Conservation (phyloP, 2,329 filamentous ascomycete species). For the Mollisia scopiformis region DNA sequence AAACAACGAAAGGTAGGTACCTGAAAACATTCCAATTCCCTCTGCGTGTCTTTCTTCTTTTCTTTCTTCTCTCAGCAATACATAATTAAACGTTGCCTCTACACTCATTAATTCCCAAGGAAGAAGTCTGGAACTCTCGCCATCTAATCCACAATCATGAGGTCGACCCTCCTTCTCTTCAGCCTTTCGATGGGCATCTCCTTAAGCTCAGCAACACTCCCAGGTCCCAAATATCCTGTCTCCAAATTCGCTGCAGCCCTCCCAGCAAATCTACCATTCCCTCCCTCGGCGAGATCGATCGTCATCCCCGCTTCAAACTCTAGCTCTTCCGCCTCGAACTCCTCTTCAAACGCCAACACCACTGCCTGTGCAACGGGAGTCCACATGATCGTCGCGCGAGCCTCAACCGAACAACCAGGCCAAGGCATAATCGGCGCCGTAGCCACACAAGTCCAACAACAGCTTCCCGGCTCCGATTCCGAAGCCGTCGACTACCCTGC, state of each 20-base stretch:
- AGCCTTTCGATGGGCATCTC: neutral
- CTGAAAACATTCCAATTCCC: too few relatives aligned
- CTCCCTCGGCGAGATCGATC: too few relatives aligned
- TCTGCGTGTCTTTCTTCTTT: too few relatives aligned
- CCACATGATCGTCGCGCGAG: slow-evolving; percentile 42
- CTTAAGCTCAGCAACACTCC: neutral
- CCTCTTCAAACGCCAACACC: slow-evolving; percentile 1
- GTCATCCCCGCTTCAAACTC: neutral
- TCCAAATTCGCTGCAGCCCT: too few relatives aligned
- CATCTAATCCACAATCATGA: neutral
- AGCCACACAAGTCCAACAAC: slow-evolving; percentile 34
- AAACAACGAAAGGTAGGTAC: too few relatives aligned
- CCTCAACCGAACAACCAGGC: slow-evolving; percentile 37
- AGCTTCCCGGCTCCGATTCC: slow-evolving; percentile 38
- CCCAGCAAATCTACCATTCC: too few relatives aligned
- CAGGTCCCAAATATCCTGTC: too few relatives aligned
- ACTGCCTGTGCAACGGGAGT: slow-evolving; percentile 12
- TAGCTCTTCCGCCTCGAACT: neutral
- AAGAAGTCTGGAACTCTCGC: too few relatives aligned
- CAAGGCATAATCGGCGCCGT: slow-evolving; percentile 39
- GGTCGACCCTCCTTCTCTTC: neutral
- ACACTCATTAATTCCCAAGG: neutral
- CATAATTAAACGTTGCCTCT: neutral
- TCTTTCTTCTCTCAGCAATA: neutral
- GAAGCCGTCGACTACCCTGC: slow-evolving; percentile 39